Evolutionary conservation across 2,329 filamentous ascomycete genomes (phyloP).

Genomic region (Knufia petricola): DNA sequence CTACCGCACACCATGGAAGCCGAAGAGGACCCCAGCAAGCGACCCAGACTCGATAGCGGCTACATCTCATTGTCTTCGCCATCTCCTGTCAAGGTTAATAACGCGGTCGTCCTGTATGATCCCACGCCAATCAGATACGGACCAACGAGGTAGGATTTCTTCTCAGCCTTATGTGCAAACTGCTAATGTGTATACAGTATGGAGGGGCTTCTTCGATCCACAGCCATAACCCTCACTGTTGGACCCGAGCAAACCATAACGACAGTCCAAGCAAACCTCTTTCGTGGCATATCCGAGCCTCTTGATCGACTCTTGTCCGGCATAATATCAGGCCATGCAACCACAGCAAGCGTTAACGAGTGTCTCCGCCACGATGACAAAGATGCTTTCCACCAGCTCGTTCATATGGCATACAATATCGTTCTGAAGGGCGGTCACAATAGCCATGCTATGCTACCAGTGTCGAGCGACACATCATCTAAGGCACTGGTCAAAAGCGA

Average conservation of each 20-base stretch:
- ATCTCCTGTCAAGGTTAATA: background rate
- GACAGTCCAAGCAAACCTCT: slow-evolving; percentile 1
- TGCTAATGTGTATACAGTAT: slow-evolving; percentile 1
- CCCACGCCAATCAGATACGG: background rate
- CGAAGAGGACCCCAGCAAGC: background rate
- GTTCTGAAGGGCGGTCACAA: background rate
- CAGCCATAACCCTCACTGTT: background rate
- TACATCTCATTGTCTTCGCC: background rate
- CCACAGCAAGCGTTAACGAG: background rate
- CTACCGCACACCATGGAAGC: background rate
- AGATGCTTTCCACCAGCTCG: background rate
- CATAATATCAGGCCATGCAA: background rate
- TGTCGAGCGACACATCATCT: background rate
- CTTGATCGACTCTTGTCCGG: background rate
- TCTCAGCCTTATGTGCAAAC: no score
- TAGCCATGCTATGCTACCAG: background rate
- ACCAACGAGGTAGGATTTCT: slow-evolving; percentile 1
- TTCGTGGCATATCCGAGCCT: slow-evolving; percentile 2
- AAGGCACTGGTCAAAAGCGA: background rate
- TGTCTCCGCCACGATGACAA: slow-evolving; percentile 5
- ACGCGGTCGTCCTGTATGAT: slow-evolving; percentile 1
- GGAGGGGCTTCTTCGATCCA: background rate
- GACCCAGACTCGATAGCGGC: background rate
- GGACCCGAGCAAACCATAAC: background rate
- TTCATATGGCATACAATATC: background rate